Evolutionary conservation across 1,284 basidiomycete species (phyloP), one percentile per base, ranked within the genome.

Genomic region (Exobasidium rhododendri): DNA sequence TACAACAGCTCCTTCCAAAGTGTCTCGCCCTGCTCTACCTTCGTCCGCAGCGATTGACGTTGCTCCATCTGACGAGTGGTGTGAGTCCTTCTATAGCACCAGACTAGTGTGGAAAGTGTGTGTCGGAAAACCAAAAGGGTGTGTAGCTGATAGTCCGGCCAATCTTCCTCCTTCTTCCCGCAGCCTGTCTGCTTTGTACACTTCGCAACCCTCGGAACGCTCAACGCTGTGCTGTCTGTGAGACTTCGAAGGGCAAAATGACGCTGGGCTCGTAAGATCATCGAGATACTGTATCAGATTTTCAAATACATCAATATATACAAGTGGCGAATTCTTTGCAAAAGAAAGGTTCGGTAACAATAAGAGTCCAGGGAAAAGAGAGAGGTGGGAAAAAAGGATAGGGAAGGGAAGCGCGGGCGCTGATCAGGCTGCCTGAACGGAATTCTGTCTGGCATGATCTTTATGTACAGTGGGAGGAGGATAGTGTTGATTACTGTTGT

Each of bases 131-230:
- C n/a, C n/a, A n/a, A n/a, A n/a, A n/a, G n/a, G n/a, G n/a, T n/a
- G n/a, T n/a, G n/a, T n/a, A n/a, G n/a, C n/a, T n/a, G n/a, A n/a
- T n/a, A n/a, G n/a, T n/a, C 7, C 50, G 20, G n/a, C 3, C 3
- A n/a, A 32, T 5, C 13, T 10, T 52, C 50, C 20, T n/a, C 3
- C 17, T 26, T 31, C 17, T 4, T 35, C 20, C 31, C 4, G 13
- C 32, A 44, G 40, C 52, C 35, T 55, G 52, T 22, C 52, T 40
- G 4, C n/a, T 55, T 20, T 55, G 52, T 44, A 55, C 52, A 24
- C 17, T 55, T n/a, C 20, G 22, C 5, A 55, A 55, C 52, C 14
- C 31, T n/a, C 2, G n/a, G 29, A n/a, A 14, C 4, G 13, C 3
- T 22, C 40, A 22, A 30, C 31, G 28, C 22, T 55, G 52, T 44